phyloP scores from a whole-genome alignment of 768 basidiomycete species.

The Russula sp. region DNA sequence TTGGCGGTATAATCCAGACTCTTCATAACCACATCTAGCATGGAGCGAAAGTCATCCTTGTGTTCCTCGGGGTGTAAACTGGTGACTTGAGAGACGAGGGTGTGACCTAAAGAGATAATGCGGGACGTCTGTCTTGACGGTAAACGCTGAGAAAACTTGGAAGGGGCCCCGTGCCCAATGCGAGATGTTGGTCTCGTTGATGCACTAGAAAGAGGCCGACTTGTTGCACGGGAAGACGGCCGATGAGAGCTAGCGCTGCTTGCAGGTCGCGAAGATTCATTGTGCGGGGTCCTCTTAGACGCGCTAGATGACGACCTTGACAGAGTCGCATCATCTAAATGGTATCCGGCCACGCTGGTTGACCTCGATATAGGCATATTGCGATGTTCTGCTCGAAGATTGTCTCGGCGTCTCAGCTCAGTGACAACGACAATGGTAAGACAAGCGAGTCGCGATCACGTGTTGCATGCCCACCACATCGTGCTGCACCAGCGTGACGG shows the following conservation, averaged over 20 bases:
- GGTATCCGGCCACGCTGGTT: conserved; percentile 22
- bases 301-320: conserved; percentile 20
- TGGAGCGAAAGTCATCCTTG: conserved; percentile 41
- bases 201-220: conserved; percentile 33
- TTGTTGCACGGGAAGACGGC: conserved; percentile 39
- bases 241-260: conserved; percentile 45
- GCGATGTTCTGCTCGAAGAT: background rate
- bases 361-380: conserved; percentile 30
- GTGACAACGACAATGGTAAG: background rate
- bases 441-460: background rate
- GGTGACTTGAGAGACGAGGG: conserved; percentile 49
- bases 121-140: conserved; percentile 46
- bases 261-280: conserved; percentile 36
- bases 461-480: background rate
- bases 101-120: conserved; percentile 48
- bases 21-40: conserved; percentile 53
- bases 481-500: too few relatives aligned
- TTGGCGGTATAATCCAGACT: conserved; percentile 54
- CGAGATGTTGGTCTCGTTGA: conserved; percentile 31
- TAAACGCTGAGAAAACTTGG: conserved; percentile 43
- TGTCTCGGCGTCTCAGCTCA: background rate
- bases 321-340: background rate
- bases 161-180: conserved; percentile 28
- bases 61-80: conserved; percentile 42
- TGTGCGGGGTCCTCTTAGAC: conserved; percentile 33